A percentile compares a stretch with the other conserved stretches of the same genome.
Conservation (phyloP, 306 rosid species). For the Ormosia emarginata region DNA sequence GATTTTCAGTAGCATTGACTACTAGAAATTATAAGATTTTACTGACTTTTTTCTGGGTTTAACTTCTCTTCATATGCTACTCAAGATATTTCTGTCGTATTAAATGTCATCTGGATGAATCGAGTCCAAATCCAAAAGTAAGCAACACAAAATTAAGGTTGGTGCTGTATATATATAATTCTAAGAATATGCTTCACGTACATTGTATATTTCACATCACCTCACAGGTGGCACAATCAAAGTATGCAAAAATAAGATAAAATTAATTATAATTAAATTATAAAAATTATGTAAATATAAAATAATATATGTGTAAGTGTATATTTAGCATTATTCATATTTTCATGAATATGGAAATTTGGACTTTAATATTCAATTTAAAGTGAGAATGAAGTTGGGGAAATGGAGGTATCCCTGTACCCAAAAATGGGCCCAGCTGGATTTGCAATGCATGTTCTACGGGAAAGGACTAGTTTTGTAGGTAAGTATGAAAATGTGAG, state of each 20-base stretch:
- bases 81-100: background rate
- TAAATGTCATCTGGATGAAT: background rate
- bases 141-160: background rate
- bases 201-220: too few relatives aligned
- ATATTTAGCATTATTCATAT: too few relatives aligned
- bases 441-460: background rate
- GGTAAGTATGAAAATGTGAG: background rate
- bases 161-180: background rate
- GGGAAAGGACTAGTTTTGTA: too few relatives aligned
- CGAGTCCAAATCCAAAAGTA: background rate
- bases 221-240: too few relatives aligned
- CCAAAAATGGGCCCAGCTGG: background rate
- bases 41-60: background rate
- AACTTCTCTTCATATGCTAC: background rate
- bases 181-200: too few relatives aligned
- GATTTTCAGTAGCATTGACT: background rate
- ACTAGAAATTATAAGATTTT: background rate
- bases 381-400: background rate
- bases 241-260: too few relatives aligned
- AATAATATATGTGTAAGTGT: too few relatives aligned
- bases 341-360: background rate
- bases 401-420: background rate
- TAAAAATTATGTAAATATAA: too few relatives aligned
- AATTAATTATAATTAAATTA: too few relatives aligned
- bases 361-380: background rate